A percentile compares a stretch with the other conserved stretches of the same genome.
These are phyloP conservation scores for Syzygium grande DNA, from an alignment of 345 rosid species.

Conservation along the genomic window DNA sequence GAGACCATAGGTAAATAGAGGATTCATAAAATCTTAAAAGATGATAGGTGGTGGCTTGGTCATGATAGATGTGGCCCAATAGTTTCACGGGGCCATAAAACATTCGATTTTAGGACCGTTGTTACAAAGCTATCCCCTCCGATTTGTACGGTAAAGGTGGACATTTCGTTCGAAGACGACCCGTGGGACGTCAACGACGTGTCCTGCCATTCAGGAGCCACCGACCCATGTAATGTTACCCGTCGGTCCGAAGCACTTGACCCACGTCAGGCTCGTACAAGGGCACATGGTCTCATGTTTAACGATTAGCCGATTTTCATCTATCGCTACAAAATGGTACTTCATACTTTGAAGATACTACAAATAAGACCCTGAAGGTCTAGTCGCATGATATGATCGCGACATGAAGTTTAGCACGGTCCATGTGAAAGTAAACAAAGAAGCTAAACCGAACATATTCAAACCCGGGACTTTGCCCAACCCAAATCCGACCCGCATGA, in stretches of 20 bases:
- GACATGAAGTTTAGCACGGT: background rate
- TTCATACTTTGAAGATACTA: background rate
- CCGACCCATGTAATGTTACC: background rate
- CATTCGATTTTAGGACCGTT: background rate
- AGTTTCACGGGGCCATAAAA: background rate
- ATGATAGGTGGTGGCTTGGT: background rate
- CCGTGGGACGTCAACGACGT: background rate
- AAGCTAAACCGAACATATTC: background rate
- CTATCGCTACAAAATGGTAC: background rate
- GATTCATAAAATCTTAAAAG: background rate
- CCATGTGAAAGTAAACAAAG: background rate
- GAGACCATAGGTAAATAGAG: background rate
- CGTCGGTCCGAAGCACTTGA: background rate
- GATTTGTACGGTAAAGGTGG: too few relatives aligned
- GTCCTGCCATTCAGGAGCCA: background rate
- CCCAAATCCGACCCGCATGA: background rate
- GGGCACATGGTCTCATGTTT: background rate
- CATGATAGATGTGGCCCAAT: background rate
- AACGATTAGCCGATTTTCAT: background rate
- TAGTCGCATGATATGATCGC: background rate
- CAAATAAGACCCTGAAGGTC: background rate
- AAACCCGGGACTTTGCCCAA: background rate
- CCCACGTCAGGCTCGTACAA: background rate
- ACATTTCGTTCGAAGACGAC: background rate
- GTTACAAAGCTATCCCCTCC: background rate